These are phyloP conservation scores for Aegilops sharonensis DNA, from an alignment of 176 grass and related monocot species.

Conservation along the genomic window DNA sequence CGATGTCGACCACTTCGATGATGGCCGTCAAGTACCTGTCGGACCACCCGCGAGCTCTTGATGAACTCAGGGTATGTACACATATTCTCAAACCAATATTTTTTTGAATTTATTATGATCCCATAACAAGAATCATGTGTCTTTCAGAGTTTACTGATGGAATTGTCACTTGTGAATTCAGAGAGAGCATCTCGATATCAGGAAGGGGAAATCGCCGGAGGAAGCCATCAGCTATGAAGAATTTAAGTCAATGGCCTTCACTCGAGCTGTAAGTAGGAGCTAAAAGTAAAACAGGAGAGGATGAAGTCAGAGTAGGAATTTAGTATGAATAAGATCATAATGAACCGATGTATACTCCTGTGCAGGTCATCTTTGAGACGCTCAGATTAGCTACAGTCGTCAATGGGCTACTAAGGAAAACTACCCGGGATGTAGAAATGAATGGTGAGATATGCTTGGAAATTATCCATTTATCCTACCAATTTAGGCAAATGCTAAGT, in stretches of 20 bases:
- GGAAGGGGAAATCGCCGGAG: conserved; percentile 48
- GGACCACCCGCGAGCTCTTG: conserved; percentile 66
- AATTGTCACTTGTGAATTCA: conserved; percentile 29
- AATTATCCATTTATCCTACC: neutral
- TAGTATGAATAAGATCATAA: neutral
- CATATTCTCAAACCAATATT: neutral
- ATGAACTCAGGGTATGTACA: conserved; percentile 69
- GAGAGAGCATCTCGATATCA: conserved; percentile 81
- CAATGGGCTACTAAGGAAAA: conserved; percentile 93
- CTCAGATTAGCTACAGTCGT: conserved; percentile 92
- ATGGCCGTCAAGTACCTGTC: conserved; percentile 97
- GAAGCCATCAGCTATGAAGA: conserved; percentile 64
- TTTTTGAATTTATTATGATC: neutral
- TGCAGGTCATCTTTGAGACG: conserved; percentile 83
- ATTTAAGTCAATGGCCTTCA: conserved; percentile 88
- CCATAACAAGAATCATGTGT: neutral
- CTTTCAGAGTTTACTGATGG: neutral
- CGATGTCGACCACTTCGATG: conserved; percentile 92
- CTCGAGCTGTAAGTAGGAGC: conserved; percentile 62
- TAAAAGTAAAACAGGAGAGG: neutral
- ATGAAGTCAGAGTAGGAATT: neutral
- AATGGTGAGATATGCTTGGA: conserved; percentile 58
- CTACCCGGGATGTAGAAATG: conserved; percentile 84
- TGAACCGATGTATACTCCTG: neutral
- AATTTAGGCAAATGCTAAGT: neutral